Base-by-base conservation (phyloP, 2,329 filamentous ascomycete genomes). In the Corynespora cassiicola region DNA sequence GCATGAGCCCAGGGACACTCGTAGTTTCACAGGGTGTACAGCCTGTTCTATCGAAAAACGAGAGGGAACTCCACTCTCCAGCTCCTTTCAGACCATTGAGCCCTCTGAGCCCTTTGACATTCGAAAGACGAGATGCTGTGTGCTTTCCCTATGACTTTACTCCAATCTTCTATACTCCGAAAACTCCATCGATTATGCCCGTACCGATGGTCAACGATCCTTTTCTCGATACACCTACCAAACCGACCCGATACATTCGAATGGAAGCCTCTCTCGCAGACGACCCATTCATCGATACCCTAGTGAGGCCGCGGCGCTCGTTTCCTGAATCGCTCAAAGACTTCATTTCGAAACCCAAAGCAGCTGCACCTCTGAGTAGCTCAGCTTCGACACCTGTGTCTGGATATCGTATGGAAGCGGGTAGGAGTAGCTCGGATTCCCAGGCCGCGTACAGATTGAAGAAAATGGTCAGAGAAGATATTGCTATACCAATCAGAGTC, bases 11-110 rank as follows among this genome's bases (percentile, higher is more conserved):
- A n/a, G 18, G n/a, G 1, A 4, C 22, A 6, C 10, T 18, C 19
- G 28, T 26, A 15, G 23, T 12, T 5, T 9, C 11, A 28, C 32
- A 6, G 19, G 20, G 25, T 29, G 32, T n/a, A 14, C 46, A 15
- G 30, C 14, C 15, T 46, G 36, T 20, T 36, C 38, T 11, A 28
- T 18, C 12, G 26, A 26, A 12, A 40, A 12, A 7, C 10, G 18
- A 4, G 31, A 33, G 11, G n/a, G n/a, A n/a, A n/a, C 42, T 31
- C 6, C 31, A 41, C 9, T 39, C 38, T 29, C 42, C 39, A 15
- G 33, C 33, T 14, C 42, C 46, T 4, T 2, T 31, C 5, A 28
- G 36, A 12, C 42, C 36, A 12, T 9, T 36, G 7, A 43, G 32
- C 21, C 35, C 42, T 2, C 9, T 20, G 1, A 45, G 34, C 24